Evolutionary conservation across 495 filamentous ascomycete species (phyloP).

Genomic region (Trichoderma virens): DNA sequence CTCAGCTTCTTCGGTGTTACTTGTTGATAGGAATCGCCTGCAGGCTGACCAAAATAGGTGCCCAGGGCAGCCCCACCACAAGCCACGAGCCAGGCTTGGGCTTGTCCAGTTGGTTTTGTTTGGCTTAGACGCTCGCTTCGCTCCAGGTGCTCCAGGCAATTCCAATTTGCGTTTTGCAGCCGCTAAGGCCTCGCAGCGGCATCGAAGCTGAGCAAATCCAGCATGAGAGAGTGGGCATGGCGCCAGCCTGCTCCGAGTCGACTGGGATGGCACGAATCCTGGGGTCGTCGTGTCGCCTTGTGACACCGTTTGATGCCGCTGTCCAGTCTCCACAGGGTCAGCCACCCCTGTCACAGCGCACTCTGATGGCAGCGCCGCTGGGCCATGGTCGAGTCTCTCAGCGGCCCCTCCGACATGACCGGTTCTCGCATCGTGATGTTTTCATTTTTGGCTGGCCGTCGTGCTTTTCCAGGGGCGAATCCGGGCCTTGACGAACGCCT

Average conservation of each 20-base stretch:
- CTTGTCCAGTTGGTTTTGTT: neutral
- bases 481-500: neutral
- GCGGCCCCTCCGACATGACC: slow-evolving; percentile 3
- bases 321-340: slow-evolving; percentile 8
- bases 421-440: slow-evolving; percentile 2
- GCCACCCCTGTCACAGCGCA: slow-evolving; percentile 9
- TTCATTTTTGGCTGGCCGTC: neutral
- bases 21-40: neutral
- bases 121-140: neutral
- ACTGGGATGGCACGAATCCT: slow-evolving; percentile 6
- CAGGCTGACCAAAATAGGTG: neutral
- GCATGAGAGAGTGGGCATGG: neutral
- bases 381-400: neutral
- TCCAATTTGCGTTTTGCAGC: neutral
- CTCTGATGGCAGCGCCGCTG: slow-evolving; percentile 7
- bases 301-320: slow-evolving; percentile 9
- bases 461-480: neutral
- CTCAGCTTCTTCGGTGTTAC: slow-evolving; percentile 6
- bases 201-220: slow-evolving; percentile 8
- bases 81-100: slow-evolving; percentile 7
- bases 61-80: neutral
- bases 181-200: neutral
- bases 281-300: slow-evolving; percentile 9
- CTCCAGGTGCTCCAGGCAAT: neutral
- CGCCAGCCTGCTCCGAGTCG: neutral